These are phyloP conservation scores for Melampsora abietis-canadensis DNA, from an alignment of 1,284 basidiomycete genomes.

Conservation along the genomic window DNA sequence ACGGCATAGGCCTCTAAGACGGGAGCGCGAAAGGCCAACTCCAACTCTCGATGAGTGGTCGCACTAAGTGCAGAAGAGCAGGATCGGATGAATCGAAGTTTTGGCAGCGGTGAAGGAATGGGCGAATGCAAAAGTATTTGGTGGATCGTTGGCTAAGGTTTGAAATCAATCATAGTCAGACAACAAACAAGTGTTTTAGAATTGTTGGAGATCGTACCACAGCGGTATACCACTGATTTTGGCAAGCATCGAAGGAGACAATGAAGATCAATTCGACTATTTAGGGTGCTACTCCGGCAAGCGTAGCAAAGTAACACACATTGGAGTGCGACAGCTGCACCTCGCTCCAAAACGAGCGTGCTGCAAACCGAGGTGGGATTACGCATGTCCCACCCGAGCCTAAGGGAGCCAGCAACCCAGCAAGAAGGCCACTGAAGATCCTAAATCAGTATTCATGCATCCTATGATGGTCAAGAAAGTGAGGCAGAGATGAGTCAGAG, in stretches of 20 bases:
- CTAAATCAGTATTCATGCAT: not conserved
- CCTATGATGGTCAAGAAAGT: not conserved
- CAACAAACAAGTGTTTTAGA: not conserved
- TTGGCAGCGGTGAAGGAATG: conserved; percentile 54
- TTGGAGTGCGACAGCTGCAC: conserved; percentile 55
- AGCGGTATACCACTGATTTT: conserved; percentile 58
- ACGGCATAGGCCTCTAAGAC: conserved; percentile 57
- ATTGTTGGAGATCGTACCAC: conserved; percentile 39
- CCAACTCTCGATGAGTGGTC: conserved; percentile 52
- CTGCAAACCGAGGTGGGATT: conserved; percentile 62
- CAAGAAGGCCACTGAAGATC: conserved; percentile 58
- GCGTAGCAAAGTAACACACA: conserved; percentile 19
- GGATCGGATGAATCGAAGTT: conserved; percentile 57
- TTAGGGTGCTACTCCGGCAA: no score
- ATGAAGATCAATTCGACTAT: not conserved
- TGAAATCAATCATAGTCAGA: not conserved
- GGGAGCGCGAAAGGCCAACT: conserved; percentile 57
- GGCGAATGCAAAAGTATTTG: conserved; percentile 56
- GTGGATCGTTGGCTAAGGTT: conserved; percentile 57
- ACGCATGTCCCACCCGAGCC: conserved; percentile 63
- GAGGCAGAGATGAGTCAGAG: not conserved
- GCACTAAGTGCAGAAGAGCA: conserved; percentile 58
- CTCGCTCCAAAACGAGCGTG: conserved; percentile 63
- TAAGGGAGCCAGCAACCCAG: conserved; percentile 63
- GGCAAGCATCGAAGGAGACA: conserved; percentile 47